Conservation (phyloP, 1,139 yeast genomes). For the Yamadazyma buinensis region DNA sequence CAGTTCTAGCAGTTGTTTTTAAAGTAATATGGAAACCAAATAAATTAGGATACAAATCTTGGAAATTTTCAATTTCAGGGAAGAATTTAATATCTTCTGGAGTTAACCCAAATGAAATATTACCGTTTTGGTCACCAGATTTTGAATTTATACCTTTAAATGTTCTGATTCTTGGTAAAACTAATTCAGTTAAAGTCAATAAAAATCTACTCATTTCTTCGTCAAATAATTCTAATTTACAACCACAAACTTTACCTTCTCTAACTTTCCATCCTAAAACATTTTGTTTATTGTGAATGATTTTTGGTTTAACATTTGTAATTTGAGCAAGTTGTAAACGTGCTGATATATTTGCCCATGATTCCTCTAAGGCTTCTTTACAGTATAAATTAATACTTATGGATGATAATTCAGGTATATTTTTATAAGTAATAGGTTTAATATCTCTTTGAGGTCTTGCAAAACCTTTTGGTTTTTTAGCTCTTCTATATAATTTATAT, state of each 20-base stretch:
- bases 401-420: conserved; percentile 67
- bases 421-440: conserved; percentile 57
- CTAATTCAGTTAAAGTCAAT: conserved; percentile 83
- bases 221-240: conserved; percentile 74
- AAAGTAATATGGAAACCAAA: conserved; percentile 85
- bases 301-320: conserved; percentile 81
- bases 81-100: conserved; percentile 76
- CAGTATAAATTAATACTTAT: conserved; percentile 75
- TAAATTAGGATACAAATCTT: conserved; percentile 84
- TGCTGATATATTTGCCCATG: conserved; percentile 75
- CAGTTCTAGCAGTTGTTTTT: conserved; percentile 87
- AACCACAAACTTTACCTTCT: conserved; percentile 90
- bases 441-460: conserved; percentile 70
- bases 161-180: conserved; percentile 88
- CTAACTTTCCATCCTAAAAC: conserved; percentile 86
- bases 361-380: conserved; percentile 67
- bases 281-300: conserved; percentile 71
- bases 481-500: conserved; percentile 79
- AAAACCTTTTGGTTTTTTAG: conserved; percentile 62
- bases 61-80: conserved; percentile 92
- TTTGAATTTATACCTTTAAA: conserved; percentile 73
- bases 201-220: conserved; percentile 84
- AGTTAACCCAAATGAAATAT: conserved; percentile 78
- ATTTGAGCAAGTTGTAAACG: conserved; percentile 84
- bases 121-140: conserved; percentile 84